phyloP scores from a whole-genome alignment of 768 basidiomycete species.

The Rhodotorula paludigena region DNA sequence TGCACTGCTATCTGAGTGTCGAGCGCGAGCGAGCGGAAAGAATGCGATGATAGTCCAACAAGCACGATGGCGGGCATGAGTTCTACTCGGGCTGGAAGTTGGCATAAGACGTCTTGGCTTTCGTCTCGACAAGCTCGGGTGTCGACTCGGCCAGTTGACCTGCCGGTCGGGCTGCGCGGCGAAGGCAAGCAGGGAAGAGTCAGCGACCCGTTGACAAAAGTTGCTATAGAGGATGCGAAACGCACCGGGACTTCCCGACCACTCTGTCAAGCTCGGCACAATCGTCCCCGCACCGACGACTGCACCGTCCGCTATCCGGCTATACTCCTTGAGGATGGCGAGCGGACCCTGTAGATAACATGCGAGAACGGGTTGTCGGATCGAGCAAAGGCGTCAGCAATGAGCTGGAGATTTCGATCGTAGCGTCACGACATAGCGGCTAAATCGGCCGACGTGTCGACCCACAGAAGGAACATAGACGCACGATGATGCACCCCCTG shows the following conservation, averaged over 20 bases:
- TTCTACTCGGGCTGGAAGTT: slow-evolving; percentile 62
- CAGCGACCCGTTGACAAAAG: background rate
- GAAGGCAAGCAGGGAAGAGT: background rate
- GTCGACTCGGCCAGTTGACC: slow-evolving; percentile 88
- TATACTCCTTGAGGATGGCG: slow-evolving; percentile 92
- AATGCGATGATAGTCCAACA: background rate
- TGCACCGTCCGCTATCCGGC: slow-evolving; percentile 79
- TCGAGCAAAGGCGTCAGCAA: no score
- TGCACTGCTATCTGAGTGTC: no score
- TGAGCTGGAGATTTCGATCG: no score
- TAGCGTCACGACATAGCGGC: no score
- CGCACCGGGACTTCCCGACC: slow-evolving; percentile 82
- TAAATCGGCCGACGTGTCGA: background rate
- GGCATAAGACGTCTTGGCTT: slow-evolving; percentile 77
- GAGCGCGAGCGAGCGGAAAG: no score
- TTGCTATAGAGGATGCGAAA: slow-evolving; percentile 14
- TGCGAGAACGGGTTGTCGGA: background rate
- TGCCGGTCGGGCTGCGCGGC: slow-evolving; percentile 63
- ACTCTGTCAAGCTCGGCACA: slow-evolving; percentile 77
- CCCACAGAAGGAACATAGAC: slow-evolving; percentile 42
- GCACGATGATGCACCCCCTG: slow-evolving; percentile 86
- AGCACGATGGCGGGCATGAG: background rate
- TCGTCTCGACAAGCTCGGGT: slow-evolving; percentile 80
- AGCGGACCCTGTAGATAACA: slow-evolving; percentile 71
- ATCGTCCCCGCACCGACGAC: slow-evolving; percentile 88